Evolutionary conservation across 805 yeast genomes (phyloP).

Genomic region (Lachancea nothofagi): DNA sequence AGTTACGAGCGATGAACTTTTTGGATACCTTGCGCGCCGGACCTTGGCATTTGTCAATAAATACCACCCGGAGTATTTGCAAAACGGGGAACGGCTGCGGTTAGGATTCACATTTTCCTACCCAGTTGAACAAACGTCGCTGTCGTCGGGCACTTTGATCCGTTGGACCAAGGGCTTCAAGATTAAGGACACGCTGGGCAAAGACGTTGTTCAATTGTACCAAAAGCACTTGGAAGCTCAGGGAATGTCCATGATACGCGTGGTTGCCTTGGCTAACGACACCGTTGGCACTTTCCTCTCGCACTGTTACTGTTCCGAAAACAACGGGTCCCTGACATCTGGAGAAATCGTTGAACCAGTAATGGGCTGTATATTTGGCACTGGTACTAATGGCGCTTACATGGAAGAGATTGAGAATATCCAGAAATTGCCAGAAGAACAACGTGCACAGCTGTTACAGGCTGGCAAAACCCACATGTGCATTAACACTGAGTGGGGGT

Average conservation of each 20-base stretch:
- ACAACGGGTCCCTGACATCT: conserved; percentile 39
- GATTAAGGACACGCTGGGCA: conserved; percentile 76
- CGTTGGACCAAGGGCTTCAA: conserved; percentile 97
- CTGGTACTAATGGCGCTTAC: conserved; percentile 97
- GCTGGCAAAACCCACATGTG: conserved; percentile 66
- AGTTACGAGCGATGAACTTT: conserved; percentile 56
- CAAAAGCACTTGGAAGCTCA: conserved; percentile 62
- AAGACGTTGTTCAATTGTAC: conserved; percentile 69
- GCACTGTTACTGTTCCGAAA: conserved; percentile 66
- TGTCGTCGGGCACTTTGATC: conserved; percentile 71
- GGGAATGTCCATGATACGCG: conserved; percentile 53
- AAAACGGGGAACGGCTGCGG: conserved; percentile 43
- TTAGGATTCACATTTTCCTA: conserved; percentile 92
- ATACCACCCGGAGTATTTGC: conserved; percentile 50
- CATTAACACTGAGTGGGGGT: conserved; percentile 96
- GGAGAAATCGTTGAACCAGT: conserved; percentile 69
- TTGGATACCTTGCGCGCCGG: conserved; percentile 68
- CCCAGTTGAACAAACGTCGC: conserved; percentile 82
- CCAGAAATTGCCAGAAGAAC: conserved; percentile 57
- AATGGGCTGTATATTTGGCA: conserved; percentile 90
- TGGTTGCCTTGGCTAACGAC: conserved; percentile 90
- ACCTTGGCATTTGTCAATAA: conserved; percentile 58
- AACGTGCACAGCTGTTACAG: conserved; percentile 34
- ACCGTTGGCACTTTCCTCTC: conserved; percentile 92
- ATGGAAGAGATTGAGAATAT: conserved; percentile 70